Base-by-base conservation (phyloP, 495 filamentous ascomycete genomes). In the Hyaloscypha variabilis region DNA sequence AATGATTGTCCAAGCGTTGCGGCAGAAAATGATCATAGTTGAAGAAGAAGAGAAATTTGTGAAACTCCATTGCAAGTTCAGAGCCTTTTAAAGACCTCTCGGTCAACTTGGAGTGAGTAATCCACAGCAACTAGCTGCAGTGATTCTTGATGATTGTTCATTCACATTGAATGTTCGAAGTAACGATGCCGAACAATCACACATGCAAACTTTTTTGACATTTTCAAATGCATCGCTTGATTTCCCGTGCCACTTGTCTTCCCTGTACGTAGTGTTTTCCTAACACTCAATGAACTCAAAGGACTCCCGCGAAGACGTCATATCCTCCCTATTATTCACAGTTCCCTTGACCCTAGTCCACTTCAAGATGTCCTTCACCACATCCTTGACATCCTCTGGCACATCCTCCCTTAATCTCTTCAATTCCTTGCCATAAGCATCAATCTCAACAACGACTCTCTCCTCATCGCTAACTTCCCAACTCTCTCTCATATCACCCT, bases 391-490 rank as follows among this genome's bases (percentile, higher is more conserved):
- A 54, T 25, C 19, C 51, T 25, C 10, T 10, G 25, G 51, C 5
- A 26, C 1, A 0, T 25, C 51, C 8, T 54, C 51, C 25, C 11
- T 10, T 23, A 54, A 1, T 17, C n/a, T 17, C 2, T 8, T 54
- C 21, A 54, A 8, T 25, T 54, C 51, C 25, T 28, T 28, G 25
- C 21, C 23, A 54, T 54, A 54, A 8, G 21, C 8, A 6, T 54
- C 23, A 13, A 54, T 25, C 51, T 54, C 51, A 25, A 25, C 6
- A 24, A 54, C 25, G 6, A 54, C 51, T 25, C 51, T 28, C 25
- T 54, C 51, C 25, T 54, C 51, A 17, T 54, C 51, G 51, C 51
- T 26, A 3, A 46, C 13, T 46, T 46, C 39, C 39, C 39, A 46
- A 3, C 39, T 46, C 39, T 46, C 39, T 17, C 17, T 46, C 51